phyloP scores from a whole-genome alignment of 2,329 filamentous ascomycete species.

The Trichoderma sp. region DNA sequence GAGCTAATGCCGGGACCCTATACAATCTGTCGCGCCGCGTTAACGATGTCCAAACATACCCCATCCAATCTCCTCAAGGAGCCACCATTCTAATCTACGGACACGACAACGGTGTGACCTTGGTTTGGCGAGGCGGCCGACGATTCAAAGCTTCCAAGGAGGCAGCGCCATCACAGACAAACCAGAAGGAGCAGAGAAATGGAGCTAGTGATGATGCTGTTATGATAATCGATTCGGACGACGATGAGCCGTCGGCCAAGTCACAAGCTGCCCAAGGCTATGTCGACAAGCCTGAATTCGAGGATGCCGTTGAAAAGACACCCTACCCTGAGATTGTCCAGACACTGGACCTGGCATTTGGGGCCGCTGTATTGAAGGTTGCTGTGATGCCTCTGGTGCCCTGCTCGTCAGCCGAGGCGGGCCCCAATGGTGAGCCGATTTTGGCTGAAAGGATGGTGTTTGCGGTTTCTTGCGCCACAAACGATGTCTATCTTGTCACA shows the following conservation, averaged over 20 bases:
- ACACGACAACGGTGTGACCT: constrained; percentile 62
- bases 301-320: constrained; percentile 51
- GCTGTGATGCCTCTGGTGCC: constrained; percentile 57
- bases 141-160: constrained; percentile 54
- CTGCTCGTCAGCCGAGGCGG: constrained; percentile 49
- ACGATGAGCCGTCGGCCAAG: constrained; percentile 49
- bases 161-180: constrained; percentile 24
- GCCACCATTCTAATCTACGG: constrained; percentile 64
- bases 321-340: constrained; percentile 59
- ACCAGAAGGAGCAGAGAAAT: constrained; percentile 51
- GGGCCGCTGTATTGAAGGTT: constrained; percentile 56
- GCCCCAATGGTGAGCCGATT: constrained; percentile 48
- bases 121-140: constrained; percentile 64
- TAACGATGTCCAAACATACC: constrained; percentile 62
- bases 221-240: constrained; percentile 66
- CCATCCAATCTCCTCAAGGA: constrained; percentile 62
- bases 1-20: neutral
- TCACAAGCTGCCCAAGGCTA: constrained; percentile 36
- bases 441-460: constrained; percentile 62
- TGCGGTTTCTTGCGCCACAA: constrained; percentile 59
- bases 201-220: constrained; percentile 54
- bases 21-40: constrained; percentile 61
- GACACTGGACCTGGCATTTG: constrained; percentile 61
- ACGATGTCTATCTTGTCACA: constrained; percentile 58
- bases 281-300: constrained; percentile 60